These are phyloP conservation scores for Blastomyces parvus DNA, from an alignment of 2,329 filamentous ascomycete species.

Conservation along the genomic window DNA sequence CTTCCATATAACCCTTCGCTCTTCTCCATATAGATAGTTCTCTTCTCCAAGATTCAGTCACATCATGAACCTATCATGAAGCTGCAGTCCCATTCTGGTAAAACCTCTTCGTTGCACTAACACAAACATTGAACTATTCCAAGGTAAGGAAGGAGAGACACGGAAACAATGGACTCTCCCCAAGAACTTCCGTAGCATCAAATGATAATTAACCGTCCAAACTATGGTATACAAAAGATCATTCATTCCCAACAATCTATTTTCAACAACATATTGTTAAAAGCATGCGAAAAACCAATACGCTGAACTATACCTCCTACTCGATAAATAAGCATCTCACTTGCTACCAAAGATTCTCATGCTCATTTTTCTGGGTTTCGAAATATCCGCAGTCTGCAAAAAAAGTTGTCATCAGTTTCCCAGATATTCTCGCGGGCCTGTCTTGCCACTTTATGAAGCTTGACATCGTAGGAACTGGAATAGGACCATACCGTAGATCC, in stretches of 20 bases:
- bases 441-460: background rate
- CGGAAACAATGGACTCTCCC: too few relatives aligned
- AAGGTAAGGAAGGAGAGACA: too few relatives aligned
- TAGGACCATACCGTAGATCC: background rate
- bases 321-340: background rate
- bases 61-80: too few relatives aligned
- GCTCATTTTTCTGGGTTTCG: background rate
- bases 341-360: background rate
- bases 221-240: background rate
- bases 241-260: background rate
- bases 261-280: background rate
- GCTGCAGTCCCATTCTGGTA: too few relatives aligned
- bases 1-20: too few relatives aligned
- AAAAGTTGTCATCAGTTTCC: background rate
- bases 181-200: too few relatives aligned
- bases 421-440: background rate
- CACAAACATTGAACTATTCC: too few relatives aligned
- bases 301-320: background rate
- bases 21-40: too few relatives aligned
- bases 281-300: background rate
- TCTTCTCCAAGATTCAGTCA: too few relatives aligned
- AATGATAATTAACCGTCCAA: too few relatives aligned
- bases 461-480: background rate
- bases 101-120: too few relatives aligned
- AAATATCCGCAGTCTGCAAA: too few relatives aligned